phyloP scores from a whole-genome alignment of 179 eudicot species.

The Patellifolia procumbens region DNA sequence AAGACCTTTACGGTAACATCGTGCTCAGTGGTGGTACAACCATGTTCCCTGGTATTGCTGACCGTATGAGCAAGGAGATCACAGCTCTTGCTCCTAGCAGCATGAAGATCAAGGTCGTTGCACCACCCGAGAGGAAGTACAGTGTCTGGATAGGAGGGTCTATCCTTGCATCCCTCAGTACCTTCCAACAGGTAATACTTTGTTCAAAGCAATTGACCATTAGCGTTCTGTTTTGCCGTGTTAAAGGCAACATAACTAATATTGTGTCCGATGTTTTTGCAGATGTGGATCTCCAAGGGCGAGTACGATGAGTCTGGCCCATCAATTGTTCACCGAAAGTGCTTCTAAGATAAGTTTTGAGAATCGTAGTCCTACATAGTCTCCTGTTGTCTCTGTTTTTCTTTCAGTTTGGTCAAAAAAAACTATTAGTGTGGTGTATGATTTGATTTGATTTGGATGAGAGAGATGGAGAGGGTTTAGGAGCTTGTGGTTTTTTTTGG shows the following conservation, averaged over 20 bases:
- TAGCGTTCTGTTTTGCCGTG: neutral
- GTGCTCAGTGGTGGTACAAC: slow-evolving; percentile 47
- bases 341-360: slow-evolving; percentile 44
- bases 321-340: slow-evolving; percentile 44
- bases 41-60: slow-evolving; percentile 44
- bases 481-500: slow-evolving; percentile 41
- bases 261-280: slow-evolving; percentile 3
- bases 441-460: slow-evolving; percentile 39
- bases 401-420: slow-evolving; percentile 36
- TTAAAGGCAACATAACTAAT: neutral
- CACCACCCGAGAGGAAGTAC: slow-evolving; percentile 47
- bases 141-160: slow-evolving; percentile 50
- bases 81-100: slow-evolving; percentile 44
- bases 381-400: slow-evolving; percentile 35
- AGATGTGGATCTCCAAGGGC: slow-evolving; percentile 50
- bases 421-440: slow-evolving; percentile 39
- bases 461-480: slow-evolving; percentile 40
- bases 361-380: slow-evolving; percentile 35
- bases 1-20: slow-evolving; percentile 39
- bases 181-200: slow-evolving; percentile 40
- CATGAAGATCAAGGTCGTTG: slow-evolving; percentile 45
- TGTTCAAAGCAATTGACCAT: neutral
- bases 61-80: slow-evolving; percentile 43
- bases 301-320: slow-evolving; percentile 44
- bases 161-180: slow-evolving; percentile 43